Percentiles rank a stretch among this genome's conserved stretches.
Evolutionary conservation across 139 green algal genomes (phyloP).

Genomic region (Picochlorum sp.): DNA sequence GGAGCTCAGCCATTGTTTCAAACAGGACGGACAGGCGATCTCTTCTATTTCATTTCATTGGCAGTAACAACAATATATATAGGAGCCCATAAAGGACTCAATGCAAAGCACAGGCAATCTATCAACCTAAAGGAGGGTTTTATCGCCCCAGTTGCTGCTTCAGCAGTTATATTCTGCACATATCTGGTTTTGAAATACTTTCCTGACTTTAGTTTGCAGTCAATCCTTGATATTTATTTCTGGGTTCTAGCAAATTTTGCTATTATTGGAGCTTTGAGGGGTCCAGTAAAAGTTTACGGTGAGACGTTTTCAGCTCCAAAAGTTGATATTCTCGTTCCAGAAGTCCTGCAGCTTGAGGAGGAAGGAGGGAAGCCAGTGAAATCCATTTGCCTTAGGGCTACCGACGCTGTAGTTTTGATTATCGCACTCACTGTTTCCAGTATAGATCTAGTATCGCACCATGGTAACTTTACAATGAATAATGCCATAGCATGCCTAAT

Average conservation of each 20-base stretch:
- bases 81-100: constrained; percentile 57
- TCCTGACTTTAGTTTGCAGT: constrained; percentile 51
- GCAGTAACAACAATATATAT: constrained; percentile 75
- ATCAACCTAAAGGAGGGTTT: constrained; percentile 59
- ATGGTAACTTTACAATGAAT: constrained; percentile 70
- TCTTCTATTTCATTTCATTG: constrained; percentile 62
- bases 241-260: constrained; percentile 65
- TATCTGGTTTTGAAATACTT: constrained; percentile 72
- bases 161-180: constrained; percentile 47
- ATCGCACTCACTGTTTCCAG: constrained; percentile 35
- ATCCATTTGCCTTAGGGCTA: constrained; percentile 9
- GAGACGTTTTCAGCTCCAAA: constrained; percentile 22
- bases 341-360: constrained; percentile 20
- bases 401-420: constrained; percentile 10
- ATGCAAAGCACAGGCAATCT: constrained; percentile 41
- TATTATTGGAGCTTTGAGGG: constrained; percentile 23
- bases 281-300: constrained; percentile 22
- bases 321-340: constrained; percentile 37
- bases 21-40: constrained; percentile 6
- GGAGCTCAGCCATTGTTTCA: constrained; percentile 10
- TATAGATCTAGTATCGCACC: constrained; percentile 31
- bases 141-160: constrained; percentile 53
- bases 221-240: constrained; percentile 68
- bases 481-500: constrained; percentile 51
- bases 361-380: constrained; percentile 28